Percentiles rank a stretch among this genome's conserved stretches.
These are phyloP conservation scores for Colletotrichum sp. DNA, from an alignment of 2,329 filamentous ascomycete species.

Conservation along the genomic window DNA sequence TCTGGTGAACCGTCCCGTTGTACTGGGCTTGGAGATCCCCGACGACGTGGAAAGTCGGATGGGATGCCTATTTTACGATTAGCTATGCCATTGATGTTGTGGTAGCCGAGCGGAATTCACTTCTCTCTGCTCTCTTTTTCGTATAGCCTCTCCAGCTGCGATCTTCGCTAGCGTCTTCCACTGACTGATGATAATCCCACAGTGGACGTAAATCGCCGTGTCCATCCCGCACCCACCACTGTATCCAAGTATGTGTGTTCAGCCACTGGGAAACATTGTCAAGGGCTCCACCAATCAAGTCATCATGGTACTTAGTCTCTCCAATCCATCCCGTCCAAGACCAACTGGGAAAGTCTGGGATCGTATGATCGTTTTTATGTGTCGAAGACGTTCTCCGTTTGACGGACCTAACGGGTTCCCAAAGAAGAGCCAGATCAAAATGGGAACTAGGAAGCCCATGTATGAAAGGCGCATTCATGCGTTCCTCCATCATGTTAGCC, in stretches of 20 bases:
- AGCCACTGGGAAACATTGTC: slow-evolving; percentile 37
- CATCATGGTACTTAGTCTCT: slow-evolving; percentile 24
- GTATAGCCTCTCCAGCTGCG: neutral
- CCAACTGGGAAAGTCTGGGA: slow-evolving; percentile 36
- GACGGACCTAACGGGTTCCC: slow-evolving; percentile 25
- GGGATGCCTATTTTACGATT: neutral
- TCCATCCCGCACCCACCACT: slow-evolving; percentile 37
- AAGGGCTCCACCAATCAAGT: slow-evolving; percentile 27
- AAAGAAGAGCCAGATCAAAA: slow-evolving; percentile 39
- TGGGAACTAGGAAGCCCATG: slow-evolving; percentile 36
- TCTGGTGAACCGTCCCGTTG: neutral
- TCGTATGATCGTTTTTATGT: neutral
- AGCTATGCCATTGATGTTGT: neutral
- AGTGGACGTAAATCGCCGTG: slow-evolving; percentile 32
- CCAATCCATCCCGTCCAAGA: slow-evolving; percentile 38
- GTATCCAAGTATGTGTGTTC: slow-evolving; percentile 37
- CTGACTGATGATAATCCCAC: slow-evolving; percentile 24
- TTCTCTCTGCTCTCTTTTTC: neutral
- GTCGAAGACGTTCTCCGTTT: neutral
- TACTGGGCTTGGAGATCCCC: neutral
- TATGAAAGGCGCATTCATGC: slow-evolving; percentile 28
- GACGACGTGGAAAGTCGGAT: neutral
- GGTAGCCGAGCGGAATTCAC: neutral
- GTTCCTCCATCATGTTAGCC: slow-evolving; percentile 26
- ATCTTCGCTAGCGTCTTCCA: neutral